A percentile compares a stretch with the other conserved stretches of the same genome.
Conservation (phyloP, 352 stramenopile species). For the Ophiocytium majus region DNA sequence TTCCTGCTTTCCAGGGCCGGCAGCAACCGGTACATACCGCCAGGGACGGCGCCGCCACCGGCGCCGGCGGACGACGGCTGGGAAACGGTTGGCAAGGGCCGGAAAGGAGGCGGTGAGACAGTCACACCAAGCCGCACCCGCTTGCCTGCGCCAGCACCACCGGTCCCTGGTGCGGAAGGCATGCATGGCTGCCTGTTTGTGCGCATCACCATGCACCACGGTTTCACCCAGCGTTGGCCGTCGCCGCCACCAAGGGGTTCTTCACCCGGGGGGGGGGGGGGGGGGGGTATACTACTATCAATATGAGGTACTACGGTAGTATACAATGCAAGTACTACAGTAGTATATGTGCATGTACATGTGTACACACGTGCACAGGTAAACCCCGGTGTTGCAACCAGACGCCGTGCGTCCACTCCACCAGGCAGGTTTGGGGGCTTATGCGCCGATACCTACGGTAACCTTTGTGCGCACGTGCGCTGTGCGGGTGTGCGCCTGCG, state of each 20-base stretch:
- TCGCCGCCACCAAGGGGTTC: background rate
- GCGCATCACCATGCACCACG: too few relatives aligned
- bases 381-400: background rate
- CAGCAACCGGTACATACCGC: background rate
- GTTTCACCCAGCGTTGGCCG: background rate
- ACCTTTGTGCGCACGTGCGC: background rate
- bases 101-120: background rate
- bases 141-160: background rate
- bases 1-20: background rate
- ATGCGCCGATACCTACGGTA: background rate
- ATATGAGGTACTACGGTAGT: too few relatives aligned
- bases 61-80: conserved; percentile 31
- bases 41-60: background rate
- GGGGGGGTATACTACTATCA: background rate
- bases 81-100: conserved; percentile 33
- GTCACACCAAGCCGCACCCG: background rate
- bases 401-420: background rate
- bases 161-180: background rate
- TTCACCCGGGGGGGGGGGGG: background rate
- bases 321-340: too few relatives aligned
- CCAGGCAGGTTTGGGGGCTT: background rate
- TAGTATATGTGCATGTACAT: too few relatives aligned
- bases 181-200: too few relatives aligned
- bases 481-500: background rate
- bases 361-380: background rate